A percentile compares a stretch with the other conserved stretches of the same genome.
These are phyloP conservation scores for Candida sithepensis DNA, from an alignment of 805 yeast genomes.

Conservation along the genomic window DNA sequence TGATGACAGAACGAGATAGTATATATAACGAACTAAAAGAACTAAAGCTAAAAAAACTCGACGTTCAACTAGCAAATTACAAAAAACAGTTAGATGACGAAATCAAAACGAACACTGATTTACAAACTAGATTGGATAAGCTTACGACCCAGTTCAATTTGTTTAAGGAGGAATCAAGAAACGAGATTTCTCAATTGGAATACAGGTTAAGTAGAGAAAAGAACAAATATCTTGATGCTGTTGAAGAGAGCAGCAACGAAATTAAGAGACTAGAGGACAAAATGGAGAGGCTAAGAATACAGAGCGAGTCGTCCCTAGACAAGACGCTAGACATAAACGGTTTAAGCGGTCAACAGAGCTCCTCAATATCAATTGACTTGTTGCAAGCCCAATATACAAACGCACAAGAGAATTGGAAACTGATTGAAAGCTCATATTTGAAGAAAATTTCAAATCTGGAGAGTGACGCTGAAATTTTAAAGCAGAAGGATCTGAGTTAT, in stretches of 20 bases:
- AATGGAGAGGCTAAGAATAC: constrained; percentile 63
- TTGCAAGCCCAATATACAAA: constrained; percentile 69
- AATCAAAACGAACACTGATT: constrained; percentile 23
- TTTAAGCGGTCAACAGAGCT: constrained; percentile 2
- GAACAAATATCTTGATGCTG: constrained; percentile 21
- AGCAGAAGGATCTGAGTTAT: constrained; percentile 27
- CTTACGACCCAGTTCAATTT: constrained; percentile 17
- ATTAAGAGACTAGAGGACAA: constrained; percentile 60
- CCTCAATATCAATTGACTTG: constrained; percentile 33
- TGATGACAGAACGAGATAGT: constrained; percentile 21
- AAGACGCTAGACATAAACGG: constrained; percentile 4
- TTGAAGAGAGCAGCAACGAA: constrained; percentile 39
- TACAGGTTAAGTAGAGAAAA: constrained; percentile 29
- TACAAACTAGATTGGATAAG: constrained; percentile 22
- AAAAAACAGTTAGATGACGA: constrained; percentile 34
- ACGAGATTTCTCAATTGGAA: constrained; percentile 24
- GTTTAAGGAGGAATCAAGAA: constrained; percentile 23
- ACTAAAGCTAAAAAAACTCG: constrained; percentile 31
- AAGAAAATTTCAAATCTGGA: constrained; percentile 43
- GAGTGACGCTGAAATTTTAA: constrained; percentile 39
- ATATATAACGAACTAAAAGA: constrained; percentile 30
- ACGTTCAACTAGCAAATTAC: constrained; percentile 30
- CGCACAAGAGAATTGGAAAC: constrained; percentile 79
- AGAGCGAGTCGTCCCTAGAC: constrained; percentile 45
- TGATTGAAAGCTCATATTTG: constrained; percentile 65